These are phyloP conservation scores for Castanospermum australe DNA, from an alignment of 306 rosid genomes.

Conservation along the genomic window DNA sequence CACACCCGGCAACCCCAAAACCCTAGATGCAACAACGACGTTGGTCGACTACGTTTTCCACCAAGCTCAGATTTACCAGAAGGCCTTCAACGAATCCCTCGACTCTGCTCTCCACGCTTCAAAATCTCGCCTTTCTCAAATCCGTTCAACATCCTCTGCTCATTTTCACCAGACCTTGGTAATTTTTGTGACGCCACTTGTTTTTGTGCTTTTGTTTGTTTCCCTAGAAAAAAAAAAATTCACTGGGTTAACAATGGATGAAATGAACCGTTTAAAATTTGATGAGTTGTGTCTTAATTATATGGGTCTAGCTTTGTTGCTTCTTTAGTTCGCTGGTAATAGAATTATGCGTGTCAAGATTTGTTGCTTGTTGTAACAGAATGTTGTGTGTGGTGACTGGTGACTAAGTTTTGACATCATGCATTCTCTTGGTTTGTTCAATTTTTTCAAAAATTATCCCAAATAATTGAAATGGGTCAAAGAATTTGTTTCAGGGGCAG, in stretches of 20 bases:
- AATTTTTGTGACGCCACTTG: not conserved
- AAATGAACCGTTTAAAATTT: not conserved
- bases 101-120: slow-evolving; percentile 63
- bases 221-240: not conserved
- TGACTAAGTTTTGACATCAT: not conserved
- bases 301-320: not conserved
- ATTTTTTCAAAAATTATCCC: not conserved
- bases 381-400: not conserved
- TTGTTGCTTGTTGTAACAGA: not conserved
- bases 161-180: slow-evolving; percentile 68
- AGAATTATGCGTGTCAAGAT: not conserved
- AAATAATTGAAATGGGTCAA: not conserved
- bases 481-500: not conserved
- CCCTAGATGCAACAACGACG: slow-evolving; percentile 44
- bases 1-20: slow-evolving; percentile 27
- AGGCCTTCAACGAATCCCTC: slow-evolving; percentile 45
- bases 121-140: slow-evolving; percentile 63
- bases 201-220: not conserved
- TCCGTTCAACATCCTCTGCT: slow-evolving; percentile 70
- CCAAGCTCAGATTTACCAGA: slow-evolving; percentile 68
- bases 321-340: not conserved
- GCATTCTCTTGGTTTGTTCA: not conserved
- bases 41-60: slow-evolving; percentile 63
- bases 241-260: not conserved
- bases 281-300: slow-evolving; percentile 5